Base-by-base conservation (phyloP, 208 protist species). In the Leishmania tarentolae region DNA sequence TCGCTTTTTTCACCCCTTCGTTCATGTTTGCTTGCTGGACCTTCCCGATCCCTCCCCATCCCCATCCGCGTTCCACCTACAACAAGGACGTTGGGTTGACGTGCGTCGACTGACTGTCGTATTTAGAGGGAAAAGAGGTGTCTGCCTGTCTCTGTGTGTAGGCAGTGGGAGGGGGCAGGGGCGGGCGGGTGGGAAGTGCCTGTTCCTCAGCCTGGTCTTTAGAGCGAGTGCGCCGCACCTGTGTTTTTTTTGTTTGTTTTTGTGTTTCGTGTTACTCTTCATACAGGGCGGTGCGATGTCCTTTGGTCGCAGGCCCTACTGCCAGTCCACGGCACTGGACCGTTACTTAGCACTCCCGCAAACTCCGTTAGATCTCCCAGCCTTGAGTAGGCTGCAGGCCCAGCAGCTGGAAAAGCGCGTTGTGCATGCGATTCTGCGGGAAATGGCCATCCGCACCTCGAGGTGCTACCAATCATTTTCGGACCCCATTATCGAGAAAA, bases 401-500 rank as follows among this genome's bases (percentile, higher is more conserved):
- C 31, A 61, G 2, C 79, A 82, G 50, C 74, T 85, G 44, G 79
- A 79, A 31, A 85, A 76, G 35, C 37, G 61, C 17, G 79, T 76
- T 52, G 82, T 82, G 57, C 78, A 76, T 52, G 90, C 83, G 57
- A 68, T 83, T 35, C 77, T 88, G 59, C 79, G 92, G 19, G 87
- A 97, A 80, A 88, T 97, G 24, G 88, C 89, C 0, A 88, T 89
- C n/a, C 91, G 94, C 42, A 96, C 92, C 11, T 89, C 94, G n/a
- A 86, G 87, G 50, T 91, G 88, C 79, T 94, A 92, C 59, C 61
- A 84, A 37, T 78, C 86, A 1, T 95, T 97, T 74, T 81, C 78
- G 0, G 86, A 91, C 56, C 86, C 91, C 2, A 76, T 90, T 47
- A 83, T 95, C 8, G 53, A 69, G 52, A 82, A 86, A 17, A 87